Percentiles rank a stretch among this genome's conserved stretches.
These are phyloP conservation scores for Phytopythium montanum DNA, from an alignment of 352 stramenopile species.

Conservation along the genomic window DNA sequence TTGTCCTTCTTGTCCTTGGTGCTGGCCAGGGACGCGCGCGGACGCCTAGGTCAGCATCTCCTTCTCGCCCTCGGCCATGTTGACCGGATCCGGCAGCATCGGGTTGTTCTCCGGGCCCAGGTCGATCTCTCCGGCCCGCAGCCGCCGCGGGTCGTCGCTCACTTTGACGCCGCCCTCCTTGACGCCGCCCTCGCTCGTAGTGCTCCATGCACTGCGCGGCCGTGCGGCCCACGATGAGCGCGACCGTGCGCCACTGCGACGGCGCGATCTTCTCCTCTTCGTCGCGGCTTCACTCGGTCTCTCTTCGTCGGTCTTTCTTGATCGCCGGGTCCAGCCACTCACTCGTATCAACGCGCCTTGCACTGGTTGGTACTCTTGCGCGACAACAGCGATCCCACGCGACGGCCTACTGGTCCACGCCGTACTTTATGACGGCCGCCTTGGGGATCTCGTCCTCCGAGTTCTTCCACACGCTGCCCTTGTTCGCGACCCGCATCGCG, in stretches of 20 bases:
- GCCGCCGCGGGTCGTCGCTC: conserved; percentile 60
- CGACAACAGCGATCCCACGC: conserved; percentile 97
- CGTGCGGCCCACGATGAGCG: conserved; percentile 96
- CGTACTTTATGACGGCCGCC: conserved; percentile 99
- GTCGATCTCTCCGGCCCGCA: conserved; percentile 96
- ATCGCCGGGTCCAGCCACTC: conserved; percentile 97
- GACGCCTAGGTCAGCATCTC: conserved; percentile 98
- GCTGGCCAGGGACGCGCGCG: conserved; percentile 96
- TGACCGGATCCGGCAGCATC: conserved; percentile 96
- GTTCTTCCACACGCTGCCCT: conserved; percentile 99
- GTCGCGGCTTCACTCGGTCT: conserved; percentile 97
- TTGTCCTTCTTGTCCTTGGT: conserved; percentile 99
- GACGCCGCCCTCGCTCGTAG: conserved; percentile 97
- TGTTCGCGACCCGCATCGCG: conserved; percentile 91
- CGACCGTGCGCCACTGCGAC: conserved; percentile 98
- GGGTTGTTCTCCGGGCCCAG: conserved; percentile 98
- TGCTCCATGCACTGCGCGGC: conserved; percentile 98
- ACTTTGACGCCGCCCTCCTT: conserved; percentile 52
- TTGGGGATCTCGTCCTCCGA: conserved; percentile 99
- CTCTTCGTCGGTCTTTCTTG: too few relatives aligned
- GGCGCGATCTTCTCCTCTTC: conserved; percentile 99
- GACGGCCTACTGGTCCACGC: conserved; percentile 99
- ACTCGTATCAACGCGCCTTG: conserved; percentile 96
- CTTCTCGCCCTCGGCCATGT: conserved; percentile 99
- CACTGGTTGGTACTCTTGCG: conserved; percentile 98